These are phyloP conservation scores for Penicillium palitans DNA, from an alignment of 2,329 filamentous ascomycete genomes.

Conservation along the genomic window DNA sequence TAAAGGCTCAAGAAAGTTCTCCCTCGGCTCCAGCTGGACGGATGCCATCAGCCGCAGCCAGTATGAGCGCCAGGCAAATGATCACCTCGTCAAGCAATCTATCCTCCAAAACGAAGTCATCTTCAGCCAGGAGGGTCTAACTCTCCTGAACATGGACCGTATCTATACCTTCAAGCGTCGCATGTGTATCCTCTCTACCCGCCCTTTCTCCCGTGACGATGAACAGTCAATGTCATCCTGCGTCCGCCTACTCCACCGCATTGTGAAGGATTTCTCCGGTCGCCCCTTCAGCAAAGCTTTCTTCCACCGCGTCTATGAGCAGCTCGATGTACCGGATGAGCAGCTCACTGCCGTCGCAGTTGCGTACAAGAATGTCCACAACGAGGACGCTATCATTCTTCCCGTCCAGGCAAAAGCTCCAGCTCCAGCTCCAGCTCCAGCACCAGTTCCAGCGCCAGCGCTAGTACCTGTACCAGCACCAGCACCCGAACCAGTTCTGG, in stretches of 20 bases:
- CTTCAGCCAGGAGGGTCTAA: slow-evolving; percentile 47
- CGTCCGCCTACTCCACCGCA: slow-evolving; percentile 42
- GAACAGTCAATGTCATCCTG: slow-evolving; percentile 43
- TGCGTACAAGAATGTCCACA: slow-evolving; percentile 38
- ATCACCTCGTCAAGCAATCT: slow-evolving; percentile 45
- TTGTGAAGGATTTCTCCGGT: slow-evolving; percentile 43
- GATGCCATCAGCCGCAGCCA: slow-evolving; percentile 40
- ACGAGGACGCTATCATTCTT: slow-evolving; percentile 43
- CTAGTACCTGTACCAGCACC: slow-evolving; percentile 1
- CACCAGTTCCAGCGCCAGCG: background rate
- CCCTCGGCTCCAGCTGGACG: slow-evolving; percentile 41
- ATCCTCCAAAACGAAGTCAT: slow-evolving; percentile 48
- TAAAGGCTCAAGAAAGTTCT: slow-evolving; percentile 41
- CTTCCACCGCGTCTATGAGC: slow-evolving; percentile 46
- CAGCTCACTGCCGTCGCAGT: slow-evolving; percentile 39
- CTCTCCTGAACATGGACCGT: slow-evolving; percentile 47
- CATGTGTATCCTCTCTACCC: slow-evolving; percentile 40
- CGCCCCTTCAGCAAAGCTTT: slow-evolving; percentile 47
- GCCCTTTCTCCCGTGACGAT: slow-evolving; percentile 27
- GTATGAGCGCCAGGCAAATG: slow-evolving; percentile 37
- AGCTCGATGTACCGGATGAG: slow-evolving; percentile 40
- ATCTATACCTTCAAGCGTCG: slow-evolving; percentile 48
- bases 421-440: background rate
- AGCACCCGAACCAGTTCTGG: background rate
- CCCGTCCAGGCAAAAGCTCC: slow-evolving; percentile 20